A percentile compares a stretch with the other conserved stretches of the same genome.
These are phyloP conservation scores for Ophiostoma piceae DNA, from an alignment of 2,329 filamentous ascomycete genomes.

Conservation along the genomic window DNA sequence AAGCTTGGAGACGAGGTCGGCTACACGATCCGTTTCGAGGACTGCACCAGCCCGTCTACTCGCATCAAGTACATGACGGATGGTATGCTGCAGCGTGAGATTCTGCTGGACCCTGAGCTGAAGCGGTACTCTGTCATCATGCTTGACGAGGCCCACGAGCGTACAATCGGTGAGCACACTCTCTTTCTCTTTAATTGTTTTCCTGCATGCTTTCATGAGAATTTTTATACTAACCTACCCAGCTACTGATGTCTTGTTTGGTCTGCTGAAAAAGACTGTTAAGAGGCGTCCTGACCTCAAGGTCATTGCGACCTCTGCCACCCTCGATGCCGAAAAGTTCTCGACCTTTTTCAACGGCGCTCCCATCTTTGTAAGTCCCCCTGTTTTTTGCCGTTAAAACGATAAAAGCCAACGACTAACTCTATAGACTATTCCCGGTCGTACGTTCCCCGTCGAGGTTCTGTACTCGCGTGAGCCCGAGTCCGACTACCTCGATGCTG, in stretches of 20 bases:
- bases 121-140: slow-evolving; percentile 93
- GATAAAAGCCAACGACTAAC: background rate
- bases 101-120: slow-evolving; percentile 84
- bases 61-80: slow-evolving; percentile 99
- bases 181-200: background rate
- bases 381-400: background rate
- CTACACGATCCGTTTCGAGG: slow-evolving; percentile 96
- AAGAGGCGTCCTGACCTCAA: slow-evolving; percentile 83
- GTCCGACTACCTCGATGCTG: slow-evolving; percentile 89
- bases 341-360: slow-evolving; percentile 93
- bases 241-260: slow-evolving; percentile 90
- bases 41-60: slow-evolving; percentile 79
- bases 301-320: slow-evolving; percentile 93
- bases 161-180: slow-evolving; percentile 58
- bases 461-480: slow-evolving; percentile 94
- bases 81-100: slow-evolving; percentile 94
- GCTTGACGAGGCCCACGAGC: slow-evolving; percentile 96
- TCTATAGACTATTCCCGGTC: slow-evolving; percentile 70
- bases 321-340: slow-evolving; percentile 95
- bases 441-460: slow-evolving; percentile 92
- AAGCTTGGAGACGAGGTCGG: slow-evolving; percentile 82
- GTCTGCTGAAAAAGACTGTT: slow-evolving; percentile 86
- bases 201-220: background rate
- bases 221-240: background rate
- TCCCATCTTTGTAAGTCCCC: slow-evolving; percentile 63